Conservation (phyloP, 2,329 filamentous ascomycete genomes). For the Nigrospora oryzae region DNA sequence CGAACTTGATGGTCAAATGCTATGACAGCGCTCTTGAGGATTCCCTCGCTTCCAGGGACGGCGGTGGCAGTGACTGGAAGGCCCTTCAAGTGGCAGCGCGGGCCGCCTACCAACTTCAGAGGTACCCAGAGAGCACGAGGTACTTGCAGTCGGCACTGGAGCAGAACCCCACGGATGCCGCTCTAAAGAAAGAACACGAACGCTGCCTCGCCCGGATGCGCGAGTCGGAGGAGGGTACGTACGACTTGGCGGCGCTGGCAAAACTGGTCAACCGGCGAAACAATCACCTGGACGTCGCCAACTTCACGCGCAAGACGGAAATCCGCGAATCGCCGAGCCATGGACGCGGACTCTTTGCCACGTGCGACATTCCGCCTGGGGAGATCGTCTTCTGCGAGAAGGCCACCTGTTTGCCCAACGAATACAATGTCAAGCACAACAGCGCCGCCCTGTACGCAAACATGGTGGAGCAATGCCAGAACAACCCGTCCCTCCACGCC, state of each 20-base stretch:
- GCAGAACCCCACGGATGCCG: not conserved
- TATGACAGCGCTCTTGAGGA: not conserved
- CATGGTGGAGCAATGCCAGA: constrained; percentile 27
- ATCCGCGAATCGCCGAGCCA: constrained; percentile 21
- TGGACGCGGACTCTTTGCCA: constrained; percentile 34
- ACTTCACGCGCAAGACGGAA: constrained; percentile 22
- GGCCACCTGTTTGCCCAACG: constrained; percentile 29
- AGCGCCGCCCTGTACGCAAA: constrained; percentile 33
- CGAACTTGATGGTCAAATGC: not conserved
- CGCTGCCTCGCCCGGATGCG: constrained; percentile 6
- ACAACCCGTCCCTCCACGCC: constrained; percentile 26
- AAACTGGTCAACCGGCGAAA: not conserved
- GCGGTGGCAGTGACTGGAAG: constrained; percentile 19
- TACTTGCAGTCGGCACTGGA: not conserved
- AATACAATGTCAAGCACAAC: constrained; percentile 28
- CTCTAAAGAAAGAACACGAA: constrained; percentile 4
- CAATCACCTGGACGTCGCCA: constrained; percentile 22
- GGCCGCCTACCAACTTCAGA: constrained; percentile 22
- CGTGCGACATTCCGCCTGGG: constrained; percentile 23
- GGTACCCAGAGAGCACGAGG: not conserved
- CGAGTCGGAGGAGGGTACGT: constrained; percentile 7
- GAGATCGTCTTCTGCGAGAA: constrained; percentile 34
- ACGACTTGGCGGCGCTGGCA: constrained; percentile 7
- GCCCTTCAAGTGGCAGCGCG: constrained; percentile 23
- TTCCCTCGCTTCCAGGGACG: constrained; percentile 1